phyloP scores from a whole-genome alignment of 495 filamentous ascomycete species.

The Penicillium psychrofluorescens region DNA sequence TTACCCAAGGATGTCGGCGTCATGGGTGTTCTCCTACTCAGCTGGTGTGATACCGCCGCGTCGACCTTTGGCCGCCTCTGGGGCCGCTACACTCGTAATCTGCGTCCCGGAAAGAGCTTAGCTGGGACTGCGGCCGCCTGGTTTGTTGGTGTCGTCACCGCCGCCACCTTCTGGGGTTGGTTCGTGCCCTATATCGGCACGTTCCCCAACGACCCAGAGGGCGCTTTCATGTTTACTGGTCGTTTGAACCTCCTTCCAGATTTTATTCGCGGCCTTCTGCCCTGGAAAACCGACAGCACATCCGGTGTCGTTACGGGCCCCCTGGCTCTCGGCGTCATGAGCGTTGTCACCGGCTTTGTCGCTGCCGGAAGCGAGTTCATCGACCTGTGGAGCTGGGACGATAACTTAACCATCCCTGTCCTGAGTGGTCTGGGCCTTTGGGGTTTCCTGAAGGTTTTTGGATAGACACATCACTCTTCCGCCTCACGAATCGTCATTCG shows the following conservation, averaged over 20 bases:
- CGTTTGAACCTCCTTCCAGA: constrained; percentile 54
- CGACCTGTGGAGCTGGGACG: constrained; percentile 88
- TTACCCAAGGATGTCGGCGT: constrained; percentile 94
- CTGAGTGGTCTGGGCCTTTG: constrained; percentile 85
- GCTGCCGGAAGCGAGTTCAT: constrained; percentile 85
- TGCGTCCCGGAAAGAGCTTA: constrained; percentile 83
- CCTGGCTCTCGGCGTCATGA: constrained; percentile 75
- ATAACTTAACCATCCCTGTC: constrained; percentile 94
- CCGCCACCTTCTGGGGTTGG: constrained; percentile 80
- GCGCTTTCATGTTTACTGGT: constrained; percentile 77
- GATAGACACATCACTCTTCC: constrained; percentile 22
- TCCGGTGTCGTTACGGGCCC: constrained; percentile 52
- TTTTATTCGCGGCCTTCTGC: constrained; percentile 39
- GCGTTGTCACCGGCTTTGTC: constrained; percentile 77
- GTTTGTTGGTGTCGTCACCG: constrained; percentile 70
- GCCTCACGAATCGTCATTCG: neutral
- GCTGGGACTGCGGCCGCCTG: constrained; percentile 83
- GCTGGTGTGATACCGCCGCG: constrained; percentile 97
- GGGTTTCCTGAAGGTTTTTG: constrained; percentile 90
- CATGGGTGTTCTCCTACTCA: constrained; percentile 79
- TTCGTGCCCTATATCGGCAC: constrained; percentile 63
- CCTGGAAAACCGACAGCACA: constrained; percentile 34
- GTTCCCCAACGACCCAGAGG: constrained; percentile 57
- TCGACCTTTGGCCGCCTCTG: constrained; percentile 86
- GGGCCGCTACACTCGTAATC: constrained; percentile 72